A percentile compares a stretch with the other conserved stretches of the same genome.
These are phyloP conservation scores for Ophidiomyces ophidiicola DNA, from an alignment of 2,329 filamentous ascomycete species.

Conservation along the genomic window DNA sequence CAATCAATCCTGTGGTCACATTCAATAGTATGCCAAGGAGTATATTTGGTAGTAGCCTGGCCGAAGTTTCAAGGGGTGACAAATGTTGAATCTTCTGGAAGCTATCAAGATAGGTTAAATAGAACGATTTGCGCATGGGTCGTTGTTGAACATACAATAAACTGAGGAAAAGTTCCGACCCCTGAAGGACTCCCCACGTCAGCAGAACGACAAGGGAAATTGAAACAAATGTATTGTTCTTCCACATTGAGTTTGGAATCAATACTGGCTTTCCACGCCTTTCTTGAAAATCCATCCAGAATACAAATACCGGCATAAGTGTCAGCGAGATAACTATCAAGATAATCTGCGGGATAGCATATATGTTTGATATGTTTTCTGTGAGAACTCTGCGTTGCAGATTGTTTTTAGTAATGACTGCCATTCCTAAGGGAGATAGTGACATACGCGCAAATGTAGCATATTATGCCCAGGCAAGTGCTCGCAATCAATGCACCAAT, in stretches of 20 bases:
- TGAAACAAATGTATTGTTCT: conserved; percentile 43
- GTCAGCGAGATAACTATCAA: conserved; percentile 7
- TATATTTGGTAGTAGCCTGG: conserved; percentile 38
- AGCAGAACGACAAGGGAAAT: conserved; percentile 43
- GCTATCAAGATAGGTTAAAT: conserved; percentile 20
- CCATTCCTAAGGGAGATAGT: neutral
- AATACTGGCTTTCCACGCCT: conserved; percentile 39
- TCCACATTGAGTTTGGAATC: conserved; percentile 53
- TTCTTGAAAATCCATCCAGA: conserved; percentile 44
- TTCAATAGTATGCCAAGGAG: conserved; percentile 26
- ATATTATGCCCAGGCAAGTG: conserved; percentile 38
- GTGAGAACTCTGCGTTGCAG: conserved; percentile 9
- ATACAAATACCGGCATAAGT: conserved; percentile 38
- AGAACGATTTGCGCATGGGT: conserved; percentile 7
- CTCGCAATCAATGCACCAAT: conserved; percentile 38
- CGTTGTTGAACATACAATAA: conserved; percentile 28
- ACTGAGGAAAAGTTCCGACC: conserved; percentile 38
- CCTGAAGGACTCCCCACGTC: conserved; percentile 36
- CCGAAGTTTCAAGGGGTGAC: conserved; percentile 36
- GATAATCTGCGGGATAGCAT: conserved; percentile 5
- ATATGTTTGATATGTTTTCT: conserved; percentile 10
- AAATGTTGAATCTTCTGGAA: conserved; percentile 42
- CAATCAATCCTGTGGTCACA: conserved; percentile 13
- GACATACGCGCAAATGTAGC: conserved; percentile 40
- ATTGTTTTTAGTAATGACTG: neutral